These are phyloP conservation scores for Fagopyrum tataricum DNA, from an alignment of 148 eudicot genomes.

Conservation along the genomic window DNA sequence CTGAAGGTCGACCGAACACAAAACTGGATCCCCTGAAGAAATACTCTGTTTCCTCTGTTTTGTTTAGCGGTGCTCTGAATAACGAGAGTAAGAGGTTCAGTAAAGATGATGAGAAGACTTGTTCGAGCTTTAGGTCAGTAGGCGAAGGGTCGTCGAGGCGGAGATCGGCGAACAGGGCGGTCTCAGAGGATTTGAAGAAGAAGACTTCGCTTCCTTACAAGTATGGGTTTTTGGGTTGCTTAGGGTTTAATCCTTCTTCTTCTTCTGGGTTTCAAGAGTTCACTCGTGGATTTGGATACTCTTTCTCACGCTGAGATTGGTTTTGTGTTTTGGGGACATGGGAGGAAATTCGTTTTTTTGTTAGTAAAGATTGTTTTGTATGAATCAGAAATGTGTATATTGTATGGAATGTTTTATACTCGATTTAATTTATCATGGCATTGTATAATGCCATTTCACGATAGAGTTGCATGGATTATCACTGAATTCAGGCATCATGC, in stretches of 20 bases:
- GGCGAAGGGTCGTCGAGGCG: neutral
- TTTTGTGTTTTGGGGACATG: neutral
- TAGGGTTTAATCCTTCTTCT: conserved; percentile 12
- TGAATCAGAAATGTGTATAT: neutral
- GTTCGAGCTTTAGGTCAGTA: neutral
- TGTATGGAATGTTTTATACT: neutral
- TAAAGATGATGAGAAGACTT: neutral
- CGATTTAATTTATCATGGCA: too few species aligned
- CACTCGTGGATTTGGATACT: neutral
- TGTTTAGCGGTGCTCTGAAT: too few species aligned
- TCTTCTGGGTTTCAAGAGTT: neutral
- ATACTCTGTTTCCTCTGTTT: neutral
- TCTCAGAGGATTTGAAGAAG: conserved; percentile 30
- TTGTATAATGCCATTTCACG: too few species aligned
- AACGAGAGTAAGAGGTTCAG: neutral
- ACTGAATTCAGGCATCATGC: too few species aligned
- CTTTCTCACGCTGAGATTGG: neutral
- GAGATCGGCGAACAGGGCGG: conserved; percentile 30
- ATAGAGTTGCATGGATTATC: too few species aligned
- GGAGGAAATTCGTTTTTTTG: neutral
- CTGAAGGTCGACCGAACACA: conserved; percentile 40
- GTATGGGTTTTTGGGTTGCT: conserved; percentile 25
- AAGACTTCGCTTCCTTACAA: conserved; percentile 25
- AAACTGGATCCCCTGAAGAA: conserved; percentile 42
- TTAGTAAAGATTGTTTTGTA: neutral